Base-by-base conservation (phyloP, 371 early-diverging fungal genomes). In the Mortierella sp. region DNA sequence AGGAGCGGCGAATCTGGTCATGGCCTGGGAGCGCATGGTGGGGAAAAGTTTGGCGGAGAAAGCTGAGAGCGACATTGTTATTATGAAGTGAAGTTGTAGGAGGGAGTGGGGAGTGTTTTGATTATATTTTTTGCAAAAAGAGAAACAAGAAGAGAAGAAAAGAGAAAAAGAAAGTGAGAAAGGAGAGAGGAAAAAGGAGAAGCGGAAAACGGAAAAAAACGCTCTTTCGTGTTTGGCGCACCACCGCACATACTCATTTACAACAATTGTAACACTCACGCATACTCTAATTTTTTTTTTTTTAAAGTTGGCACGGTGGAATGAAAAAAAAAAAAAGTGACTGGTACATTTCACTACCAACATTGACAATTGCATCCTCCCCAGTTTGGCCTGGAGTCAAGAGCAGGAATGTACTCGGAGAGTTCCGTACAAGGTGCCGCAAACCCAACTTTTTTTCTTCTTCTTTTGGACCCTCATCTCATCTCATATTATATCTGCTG, bases 31-130 rank as follows among this genome's bases (percentile, higher is more conserved):
- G 73, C 78, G 78, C 70, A 73, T 68, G 70, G 78, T 73, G 47
- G 78, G 78, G 78, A 78, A 78, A 64, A 78, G 78, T 68, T 73
- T 68, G 66, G 78, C 58, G 61, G 77, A 77, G 65, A 77, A 54
- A 52, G 77, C 68, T 37, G 73, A 61, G 73, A 78, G 73, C 58
- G 78, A 78, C 78, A 78, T 78, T 28, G 39, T 57, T 72, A 3
- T 37, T 40, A 8, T 26, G 61, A 12, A 5, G 52, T 45, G 61
- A 35, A 43, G 45, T 3, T 43, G 37, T 2, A 30, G 3, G n/a
- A 64, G 20, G 32, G 52, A 26, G 54, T 26, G 63, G 61, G 18
- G 70, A 62, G 62, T 22, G 61, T 35, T 20, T 30, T 12, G 32
- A 5, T 32, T 32, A 3, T 32, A 3, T 32, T 32, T 32, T 5